Evolutionary conservation across 169 alveolate genomes (phyloP).

Genomic region (Amoebophrya sp.): DNA sequence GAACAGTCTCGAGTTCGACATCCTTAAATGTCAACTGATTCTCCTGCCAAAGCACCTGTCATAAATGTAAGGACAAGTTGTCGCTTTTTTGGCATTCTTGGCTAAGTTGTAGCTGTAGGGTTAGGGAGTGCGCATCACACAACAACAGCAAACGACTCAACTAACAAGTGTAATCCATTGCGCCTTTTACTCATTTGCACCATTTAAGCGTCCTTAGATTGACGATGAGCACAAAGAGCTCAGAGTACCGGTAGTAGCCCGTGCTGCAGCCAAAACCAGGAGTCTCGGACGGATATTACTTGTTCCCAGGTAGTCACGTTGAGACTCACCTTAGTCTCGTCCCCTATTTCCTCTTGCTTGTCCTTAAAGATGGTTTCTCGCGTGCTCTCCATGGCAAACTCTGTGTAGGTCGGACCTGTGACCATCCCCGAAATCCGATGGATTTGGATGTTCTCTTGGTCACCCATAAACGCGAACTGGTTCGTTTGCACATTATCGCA

Average conservation of each 20-base stretch:
- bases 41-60: neutral
- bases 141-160: too few relatives aligned
- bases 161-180: too few relatives aligned
- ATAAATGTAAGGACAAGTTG: too few relatives aligned
- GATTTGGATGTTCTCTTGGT: neutral
- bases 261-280: slow-evolving; percentile 15
- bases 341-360: neutral
- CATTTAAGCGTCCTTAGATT: too few relatives aligned
- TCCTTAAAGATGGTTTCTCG: neutral
- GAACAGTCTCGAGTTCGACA: neutral
- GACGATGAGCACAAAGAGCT: too few relatives aligned
- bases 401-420: neutral
- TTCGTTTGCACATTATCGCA: neutral
- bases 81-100: too few relatives aligned
- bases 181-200: too few relatives aligned
- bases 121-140: too few relatives aligned
- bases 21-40: neutral
- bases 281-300: neutral
- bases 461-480: neutral
- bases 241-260: neutral
- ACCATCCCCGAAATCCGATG: slow-evolving; percentile 13
- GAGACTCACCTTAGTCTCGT: neutral
- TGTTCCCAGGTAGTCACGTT: neutral
- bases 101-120: too few relatives aligned
- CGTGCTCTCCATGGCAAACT: neutral